phyloP scores from a whole-genome alignment of 106 monocot species.

The Posidonia australis region DNA sequence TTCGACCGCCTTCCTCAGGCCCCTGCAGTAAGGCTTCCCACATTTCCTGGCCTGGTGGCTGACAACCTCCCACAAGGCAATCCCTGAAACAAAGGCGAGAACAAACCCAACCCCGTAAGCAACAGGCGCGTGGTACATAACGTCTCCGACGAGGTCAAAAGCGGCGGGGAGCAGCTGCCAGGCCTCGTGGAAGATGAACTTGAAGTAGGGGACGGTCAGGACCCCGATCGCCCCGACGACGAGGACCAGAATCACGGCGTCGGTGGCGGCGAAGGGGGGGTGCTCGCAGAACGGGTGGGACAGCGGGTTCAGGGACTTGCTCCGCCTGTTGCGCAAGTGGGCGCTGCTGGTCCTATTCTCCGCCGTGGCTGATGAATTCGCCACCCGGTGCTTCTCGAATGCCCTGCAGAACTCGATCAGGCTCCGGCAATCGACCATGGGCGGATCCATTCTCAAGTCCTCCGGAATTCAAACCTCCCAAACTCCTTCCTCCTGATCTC shows the following conservation, averaged over 20 bases:
- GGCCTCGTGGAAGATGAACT: constrained; percentile 31
- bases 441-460: constrained; percentile 15
- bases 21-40: constrained; percentile 70
- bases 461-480: too few species aligned
- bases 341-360: constrained; percentile 3
- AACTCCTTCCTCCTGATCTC: too few species aligned
- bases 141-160: constrained; percentile 31
- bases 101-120: constrained; percentile 34
- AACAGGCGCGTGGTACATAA: constrained; percentile 31
- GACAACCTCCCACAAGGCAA: constrained; percentile 41
- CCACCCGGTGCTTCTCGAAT: constrained; percentile 60
- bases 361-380: constrained; percentile 5
- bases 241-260: constrained; percentile 47
- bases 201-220: constrained; percentile 55
- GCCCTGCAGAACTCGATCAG: constrained; percentile 88
- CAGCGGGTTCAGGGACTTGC: constrained; percentile 43
- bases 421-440: constrained; percentile 84
- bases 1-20: constrained; percentile 68
- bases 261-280: constrained; percentile 72
- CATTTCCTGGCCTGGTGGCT: constrained; percentile 60
- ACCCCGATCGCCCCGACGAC: constrained; percentile 54
- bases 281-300: constrained; percentile 73
- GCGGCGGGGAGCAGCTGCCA: constrained; percentile 25
- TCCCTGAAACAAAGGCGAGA: constrained; percentile 12
- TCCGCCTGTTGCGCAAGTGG: constrained; percentile 18